Conservation (phyloP, 2,329 filamentous ascomycete genomes). For the Fusarium vanettenii region DNA sequence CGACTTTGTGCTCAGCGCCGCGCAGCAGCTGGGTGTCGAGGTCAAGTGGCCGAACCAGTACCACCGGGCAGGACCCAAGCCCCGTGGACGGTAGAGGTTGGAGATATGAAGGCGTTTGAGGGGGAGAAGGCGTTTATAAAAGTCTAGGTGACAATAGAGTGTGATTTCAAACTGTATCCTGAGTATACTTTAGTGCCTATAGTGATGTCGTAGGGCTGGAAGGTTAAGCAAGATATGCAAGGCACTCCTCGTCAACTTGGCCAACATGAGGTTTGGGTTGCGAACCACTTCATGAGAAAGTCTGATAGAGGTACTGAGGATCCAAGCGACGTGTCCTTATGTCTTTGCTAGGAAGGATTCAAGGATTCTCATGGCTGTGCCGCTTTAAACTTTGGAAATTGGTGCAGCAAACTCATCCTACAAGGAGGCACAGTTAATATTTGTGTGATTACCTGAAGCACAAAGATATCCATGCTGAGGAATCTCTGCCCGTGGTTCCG, state of each 20-base stretch:
- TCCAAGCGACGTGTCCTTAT: background rate
- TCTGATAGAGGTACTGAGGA: background rate
- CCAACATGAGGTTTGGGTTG: background rate
- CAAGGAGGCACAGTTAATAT: background rate
- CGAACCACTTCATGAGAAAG: background rate
- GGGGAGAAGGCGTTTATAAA: background rate
- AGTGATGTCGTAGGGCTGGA: background rate
- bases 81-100: background rate
- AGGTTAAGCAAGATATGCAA: background rate
- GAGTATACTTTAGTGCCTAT: background rate
- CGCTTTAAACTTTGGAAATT: background rate
- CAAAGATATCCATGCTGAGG: background rate
- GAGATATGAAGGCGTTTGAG: background rate
- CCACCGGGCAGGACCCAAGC: slow-evolving; percentile 32
- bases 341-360: background rate
- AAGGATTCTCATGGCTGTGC: background rate
- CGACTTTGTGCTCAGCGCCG: slow-evolving; percentile 78
- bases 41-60: slow-evolving; percentile 80
- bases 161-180: background rate
- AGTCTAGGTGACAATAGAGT: background rate
- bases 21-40: slow-evolving; percentile 76
- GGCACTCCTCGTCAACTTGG: background rate
- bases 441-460: background rate
- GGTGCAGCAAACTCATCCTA: background rate
- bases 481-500: background rate